A percentile compares a stretch with the other conserved stretches of the same genome.
phyloP scores from a whole-genome alignment of 495 filamentous ascomycete species.

The Talaromyces adpressus region DNA sequence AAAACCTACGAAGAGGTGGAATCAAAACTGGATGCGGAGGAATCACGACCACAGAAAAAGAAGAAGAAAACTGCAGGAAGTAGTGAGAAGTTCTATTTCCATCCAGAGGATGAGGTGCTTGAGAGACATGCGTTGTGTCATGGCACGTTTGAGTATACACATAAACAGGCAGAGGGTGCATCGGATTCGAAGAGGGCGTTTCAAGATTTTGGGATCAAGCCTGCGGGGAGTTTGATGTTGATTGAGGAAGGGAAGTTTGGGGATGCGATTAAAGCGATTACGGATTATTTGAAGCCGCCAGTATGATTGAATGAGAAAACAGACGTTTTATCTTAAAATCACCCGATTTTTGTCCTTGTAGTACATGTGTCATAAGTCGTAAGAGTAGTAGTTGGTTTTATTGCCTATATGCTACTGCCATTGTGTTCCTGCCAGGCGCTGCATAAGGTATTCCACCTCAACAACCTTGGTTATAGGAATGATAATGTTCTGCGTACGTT shows the following conservation, averaged over 20 bases:
- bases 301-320: constrained; percentile 2
- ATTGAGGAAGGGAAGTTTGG: constrained; percentile 65
- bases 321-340: background rate
- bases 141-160: constrained; percentile 67
- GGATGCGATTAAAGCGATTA: constrained; percentile 60
- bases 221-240: constrained; percentile 71
- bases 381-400: background rate
- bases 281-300: constrained; percentile 56
- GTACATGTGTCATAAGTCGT: background rate
- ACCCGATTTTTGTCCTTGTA: background rate
- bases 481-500: constrained; percentile 62
- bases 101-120: constrained; percentile 92
- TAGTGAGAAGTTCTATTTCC: constrained; percentile 68
- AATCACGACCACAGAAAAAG: constrained; percentile 66
- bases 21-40: constrained; percentile 67
- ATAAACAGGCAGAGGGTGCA: constrained; percentile 64
- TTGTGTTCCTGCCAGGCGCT: constrained; percentile 66
- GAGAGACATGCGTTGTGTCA: constrained; percentile 60
- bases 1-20: constrained; percentile 85
- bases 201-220: constrained; percentile 83
- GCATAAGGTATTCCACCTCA: constrained; percentile 96
- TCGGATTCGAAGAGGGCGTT: constrained; percentile 92
- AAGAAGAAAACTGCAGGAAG: constrained; percentile 55
- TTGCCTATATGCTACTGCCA: constrained; percentile 39
- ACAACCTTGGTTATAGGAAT: constrained; percentile 97